These are phyloP conservation scores for Populus davidiana DNA, from an alignment of 345 rosid species.

Conservation along the genomic window DNA sequence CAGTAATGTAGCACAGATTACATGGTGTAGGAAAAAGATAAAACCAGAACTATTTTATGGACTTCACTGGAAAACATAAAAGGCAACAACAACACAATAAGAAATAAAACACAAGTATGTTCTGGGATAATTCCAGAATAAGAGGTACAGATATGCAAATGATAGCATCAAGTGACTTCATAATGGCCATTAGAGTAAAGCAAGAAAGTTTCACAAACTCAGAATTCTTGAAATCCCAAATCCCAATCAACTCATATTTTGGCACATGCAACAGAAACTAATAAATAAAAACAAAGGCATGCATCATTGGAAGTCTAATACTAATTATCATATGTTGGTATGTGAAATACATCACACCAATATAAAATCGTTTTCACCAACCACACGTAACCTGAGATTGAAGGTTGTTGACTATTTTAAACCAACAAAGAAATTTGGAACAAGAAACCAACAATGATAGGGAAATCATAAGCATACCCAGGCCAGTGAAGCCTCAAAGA, in stretches of 20 bases:
- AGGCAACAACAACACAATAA: not conserved
- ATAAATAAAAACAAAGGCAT: too few relatives aligned
- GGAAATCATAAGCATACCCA: slow-evolving; percentile 52
- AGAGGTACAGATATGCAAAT: not conserved
- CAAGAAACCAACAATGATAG: slow-evolving; percentile 11
- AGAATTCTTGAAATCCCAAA: too few relatives aligned
- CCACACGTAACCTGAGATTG: not conserved
- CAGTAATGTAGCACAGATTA: too few relatives aligned
- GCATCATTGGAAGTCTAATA: not conserved
- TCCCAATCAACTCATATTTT: too few relatives aligned
- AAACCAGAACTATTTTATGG: not conserved
- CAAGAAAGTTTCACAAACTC: too few relatives aligned
- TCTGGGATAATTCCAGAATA: not conserved
- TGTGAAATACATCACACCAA: not conserved
- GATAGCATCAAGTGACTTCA: too few relatives aligned
- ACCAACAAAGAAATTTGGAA: not conserved
- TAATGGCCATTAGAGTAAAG: too few relatives aligned
- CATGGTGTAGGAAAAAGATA: not conserved
- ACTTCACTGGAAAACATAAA: not conserved
- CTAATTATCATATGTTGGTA: not conserved
- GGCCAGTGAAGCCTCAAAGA: slow-evolving; percentile 77
- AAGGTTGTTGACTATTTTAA: not conserved
- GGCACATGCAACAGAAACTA: too few relatives aligned
- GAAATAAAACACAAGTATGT: not conserved
- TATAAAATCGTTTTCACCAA: not conserved